Evolutionary conservation across 441 rosid species (phyloP), one percentile per base, ranked within the genome.

Genomic region (Pelargonium australe): DNA sequence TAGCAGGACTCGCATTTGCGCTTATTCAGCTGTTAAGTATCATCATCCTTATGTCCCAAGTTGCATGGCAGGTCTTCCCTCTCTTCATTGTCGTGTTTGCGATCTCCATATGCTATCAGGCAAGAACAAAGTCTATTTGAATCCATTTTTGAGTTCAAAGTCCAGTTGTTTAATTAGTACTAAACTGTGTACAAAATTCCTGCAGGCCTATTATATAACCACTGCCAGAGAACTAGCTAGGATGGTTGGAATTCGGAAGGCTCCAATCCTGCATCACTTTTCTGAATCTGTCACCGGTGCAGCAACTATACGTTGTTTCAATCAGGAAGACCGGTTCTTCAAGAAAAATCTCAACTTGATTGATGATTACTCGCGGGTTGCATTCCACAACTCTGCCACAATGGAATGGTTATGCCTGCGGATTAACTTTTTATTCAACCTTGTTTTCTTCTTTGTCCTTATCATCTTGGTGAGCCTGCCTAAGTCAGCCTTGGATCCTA

Each of bases 211-310:
- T 70, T 85, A 86, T 73, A 84, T 83, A 55, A 72, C 84, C 41
- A 86, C 89, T 23, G 91, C 95, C 0, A 81, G 95, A 78, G 91
- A 89, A 73, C 76, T 89, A 65, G 91, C 91, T 20, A 83, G 91
- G 82, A 84, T 89, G 87, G 84, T 86, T 72, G 88, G 89, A 63
- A 80, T 75, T 63, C 73, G 77, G 68, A 89, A 89, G 74, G 87
- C 89, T 65, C 91, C 95, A 51, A 78, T 85, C 68, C 78, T 86
- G 69, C 88, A 89, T 73, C 95, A 86, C 66, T 89, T 82, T 73
- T 84, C 90, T 7, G 91, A 89, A 78, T 77, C 91, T 12, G 80
- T 85, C 10, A 3, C 79, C 1, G 91, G 91, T 9, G 87, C 80
- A 11, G 78, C 80, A 53, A 79, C 89, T 23, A 77, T 89, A 69